A percentile compares a stretch with the other conserved stretches of the same genome.
Conservation (phyloP, 768 basidiomycete genomes). For the Leccinellum rugosiceps region DNA sequence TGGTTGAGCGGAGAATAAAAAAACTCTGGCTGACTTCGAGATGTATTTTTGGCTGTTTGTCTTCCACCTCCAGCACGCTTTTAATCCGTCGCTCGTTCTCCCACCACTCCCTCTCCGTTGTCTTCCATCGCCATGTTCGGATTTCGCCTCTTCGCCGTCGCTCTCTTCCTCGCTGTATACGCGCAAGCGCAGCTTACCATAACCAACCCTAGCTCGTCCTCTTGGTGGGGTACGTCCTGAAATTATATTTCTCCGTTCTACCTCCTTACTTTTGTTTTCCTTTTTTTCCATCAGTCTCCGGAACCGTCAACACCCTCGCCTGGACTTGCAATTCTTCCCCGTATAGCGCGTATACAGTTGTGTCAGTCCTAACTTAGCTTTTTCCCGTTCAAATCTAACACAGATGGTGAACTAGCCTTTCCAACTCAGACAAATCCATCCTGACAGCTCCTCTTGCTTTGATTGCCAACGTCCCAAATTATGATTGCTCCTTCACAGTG, state of each 20-base stretch:
- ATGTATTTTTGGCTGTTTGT: slow-evolving; percentile 10
- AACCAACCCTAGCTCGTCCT: slow-evolving; percentile 40
- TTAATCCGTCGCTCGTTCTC: slow-evolving; percentile 26
- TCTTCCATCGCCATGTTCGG: slow-evolving; percentile 28
- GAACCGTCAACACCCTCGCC: slow-evolving; percentile 51
- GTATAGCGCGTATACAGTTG: slow-evolving; percentile 44
- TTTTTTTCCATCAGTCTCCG: slow-evolving; percentile 42
- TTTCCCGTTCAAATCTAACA: slow-evolving; percentile 4
- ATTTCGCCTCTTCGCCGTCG: slow-evolving; percentile 33
- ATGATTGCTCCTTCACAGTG: slow-evolving; percentile 55
- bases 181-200: slow-evolving; percentile 41
- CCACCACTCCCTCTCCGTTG: slow-evolving; percentile 13
- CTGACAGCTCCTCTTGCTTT: slow-evolving; percentile 37
- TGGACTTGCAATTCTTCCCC: slow-evolving; percentile 54
- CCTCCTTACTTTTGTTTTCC: background rate
- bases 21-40: background rate
- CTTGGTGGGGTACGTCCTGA: slow-evolving; percentile 60
- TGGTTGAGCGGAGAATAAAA: slow-evolving; percentile 26
- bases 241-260: background rate
- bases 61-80: background rate
- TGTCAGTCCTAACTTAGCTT: slow-evolving; percentile 24
- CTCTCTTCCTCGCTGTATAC: slow-evolving; percentile 38
- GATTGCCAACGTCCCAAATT: slow-evolving; percentile 52
- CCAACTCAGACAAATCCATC: slow-evolving; percentile 41
- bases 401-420: slow-evolving; percentile 33